phyloP scores from a whole-genome alignment of 2,329 filamentous ascomycete species.

The Hypoxylon sp. region DNA sequence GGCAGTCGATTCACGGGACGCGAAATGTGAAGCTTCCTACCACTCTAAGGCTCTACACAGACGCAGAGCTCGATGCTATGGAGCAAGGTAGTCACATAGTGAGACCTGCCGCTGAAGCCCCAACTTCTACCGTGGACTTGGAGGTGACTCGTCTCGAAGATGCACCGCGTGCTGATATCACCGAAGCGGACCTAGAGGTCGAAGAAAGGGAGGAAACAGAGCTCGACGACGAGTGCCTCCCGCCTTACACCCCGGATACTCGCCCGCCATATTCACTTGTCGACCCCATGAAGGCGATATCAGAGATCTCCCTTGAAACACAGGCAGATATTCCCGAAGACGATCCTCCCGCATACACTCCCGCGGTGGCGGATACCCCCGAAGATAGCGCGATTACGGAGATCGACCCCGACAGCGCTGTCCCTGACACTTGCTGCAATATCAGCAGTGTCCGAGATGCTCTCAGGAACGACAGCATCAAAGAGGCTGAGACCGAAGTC shows the following conservation, averaged over 20 bases:
- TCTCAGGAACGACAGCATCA: not conserved
- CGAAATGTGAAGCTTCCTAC: conserved; percentile 28
- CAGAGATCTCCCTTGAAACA: not conserved
- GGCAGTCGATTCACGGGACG: conserved; percentile 12
- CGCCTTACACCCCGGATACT: conserved; percentile 9
- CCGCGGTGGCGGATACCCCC: too few species aligned
- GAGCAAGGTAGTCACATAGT: not conserved
- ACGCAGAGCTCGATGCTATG: conserved; percentile 29
- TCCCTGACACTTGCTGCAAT: too few species aligned
- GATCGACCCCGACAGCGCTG: not conserved
- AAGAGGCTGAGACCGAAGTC: not conserved
- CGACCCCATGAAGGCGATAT: not conserved
- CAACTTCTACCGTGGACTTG: not conserved
- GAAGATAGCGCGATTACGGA: not conserved
- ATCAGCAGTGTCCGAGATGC: not conserved
- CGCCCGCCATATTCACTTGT: conserved; percentile 1
- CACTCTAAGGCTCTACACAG: conserved; percentile 26
- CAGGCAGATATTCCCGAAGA: conserved; percentile 6
- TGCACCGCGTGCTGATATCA: not conserved
- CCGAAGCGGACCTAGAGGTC: not conserved
- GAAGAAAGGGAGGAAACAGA: not conserved
- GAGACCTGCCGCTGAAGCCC: not conserved
- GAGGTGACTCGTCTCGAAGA: not conserved
- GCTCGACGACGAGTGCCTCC: conserved; percentile 16
- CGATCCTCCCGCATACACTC: not conserved